Conservation (phyloP, 495 filamentous ascomycete species). For the Aspergillus bertholletiae region DNA sequence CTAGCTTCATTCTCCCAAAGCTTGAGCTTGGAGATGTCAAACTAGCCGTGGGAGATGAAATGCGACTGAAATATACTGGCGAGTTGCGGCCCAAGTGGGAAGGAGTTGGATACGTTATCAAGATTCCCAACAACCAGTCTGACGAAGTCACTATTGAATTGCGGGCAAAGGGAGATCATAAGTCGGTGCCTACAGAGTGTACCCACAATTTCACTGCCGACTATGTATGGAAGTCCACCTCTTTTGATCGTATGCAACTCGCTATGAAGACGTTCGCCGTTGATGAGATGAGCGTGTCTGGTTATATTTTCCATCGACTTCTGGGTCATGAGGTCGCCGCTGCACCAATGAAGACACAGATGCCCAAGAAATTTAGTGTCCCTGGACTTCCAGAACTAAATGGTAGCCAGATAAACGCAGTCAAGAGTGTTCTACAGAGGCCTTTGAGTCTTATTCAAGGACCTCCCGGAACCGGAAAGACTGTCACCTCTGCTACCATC, state of each 20-base stretch:
- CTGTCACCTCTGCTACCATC: slow-evolving; percentile 98
- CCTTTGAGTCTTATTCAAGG: slow-evolving; percentile 96
- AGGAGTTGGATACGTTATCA: slow-evolving; percentile 97
- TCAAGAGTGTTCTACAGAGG: slow-evolving; percentile 91
- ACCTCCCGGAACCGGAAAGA: slow-evolving; percentile 96
- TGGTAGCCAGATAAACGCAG: slow-evolving; percentile 90
- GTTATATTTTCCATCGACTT: slow-evolving; percentile 97
- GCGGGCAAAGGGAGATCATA: slow-evolving; percentile 84
- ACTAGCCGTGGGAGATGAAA: slow-evolving; percentile 95
- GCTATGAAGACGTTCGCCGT: slow-evolving; percentile 99
- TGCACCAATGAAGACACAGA: slow-evolving; percentile 92
- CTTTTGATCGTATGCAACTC: slow-evolving; percentile 97
- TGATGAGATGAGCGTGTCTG: slow-evolving; percentile 97
- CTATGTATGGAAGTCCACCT: slow-evolving; percentile 99
- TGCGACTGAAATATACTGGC: slow-evolving; percentile 94
- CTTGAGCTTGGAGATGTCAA: slow-evolving; percentile 98
- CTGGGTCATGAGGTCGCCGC: slow-evolving; percentile 95
- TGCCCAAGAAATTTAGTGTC: slow-evolving; percentile 95
- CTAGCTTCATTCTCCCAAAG: slow-evolving; percentile 94
- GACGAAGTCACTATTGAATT: slow-evolving; percentile 97
- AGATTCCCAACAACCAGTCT: slow-evolving; percentile 98
- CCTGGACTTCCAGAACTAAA: slow-evolving; percentile 96
- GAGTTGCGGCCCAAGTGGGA: slow-evolving; percentile 95
- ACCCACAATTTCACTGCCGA: slow-evolving; percentile 98
- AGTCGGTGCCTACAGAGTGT: slow-evolving; percentile 94